Conservation (phyloP, 2,329 filamentous ascomycete genomes). For the Pseudogymnoascus verrucosus region DNA sequence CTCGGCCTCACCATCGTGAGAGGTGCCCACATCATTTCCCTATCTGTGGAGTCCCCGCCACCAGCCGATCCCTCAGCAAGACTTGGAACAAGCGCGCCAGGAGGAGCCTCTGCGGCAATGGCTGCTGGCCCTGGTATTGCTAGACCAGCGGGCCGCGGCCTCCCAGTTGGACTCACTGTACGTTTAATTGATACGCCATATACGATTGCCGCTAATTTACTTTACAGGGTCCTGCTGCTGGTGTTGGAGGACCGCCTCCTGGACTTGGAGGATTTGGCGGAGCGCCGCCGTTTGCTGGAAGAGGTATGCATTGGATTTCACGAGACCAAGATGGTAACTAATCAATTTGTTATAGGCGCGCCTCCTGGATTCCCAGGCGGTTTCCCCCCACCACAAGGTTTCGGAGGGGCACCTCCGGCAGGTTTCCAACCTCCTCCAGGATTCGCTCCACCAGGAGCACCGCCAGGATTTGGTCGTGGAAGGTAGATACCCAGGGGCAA, state of each 20-base stretch:
- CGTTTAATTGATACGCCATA: slow-evolving; percentile 23
- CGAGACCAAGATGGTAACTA: neutral
- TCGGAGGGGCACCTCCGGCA: slow-evolving; percentile 39
- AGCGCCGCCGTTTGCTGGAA: slow-evolving; percentile 41
- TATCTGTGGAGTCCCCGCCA: slow-evolving; percentile 91
- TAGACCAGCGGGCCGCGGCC: slow-evolving; percentile 82
- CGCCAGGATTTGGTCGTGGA: slow-evolving; percentile 21
- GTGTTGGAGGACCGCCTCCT: slow-evolving; percentile 59
- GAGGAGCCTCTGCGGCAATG: slow-evolving; percentile 60
- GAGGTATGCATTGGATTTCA: slow-evolving; percentile 39
- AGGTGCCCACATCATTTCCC: slow-evolving; percentile 87
- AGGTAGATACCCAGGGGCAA: slow-evolving; percentile 20
- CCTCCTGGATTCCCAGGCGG: slow-evolving; percentile 43
- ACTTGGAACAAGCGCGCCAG: slow-evolving; percentile 68
- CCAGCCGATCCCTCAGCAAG: slow-evolving; percentile 87
- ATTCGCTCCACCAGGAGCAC: slow-evolving; percentile 43
- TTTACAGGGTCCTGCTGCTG: slow-evolving; percentile 66
- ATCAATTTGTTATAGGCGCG: slow-evolving; percentile 15
- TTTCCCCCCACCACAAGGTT: slow-evolving; percentile 41
- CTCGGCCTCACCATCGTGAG: slow-evolving; percentile 90
- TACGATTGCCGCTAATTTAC: slow-evolving; percentile 22
- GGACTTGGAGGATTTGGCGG: slow-evolving; percentile 44
- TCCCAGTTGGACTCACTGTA: slow-evolving; percentile 71
- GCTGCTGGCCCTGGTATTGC: slow-evolving; percentile 82
- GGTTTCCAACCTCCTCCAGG: slow-evolving; percentile 70